Percentiles rank a stretch among this genome's conserved stretches.
Evolutionary conservation across 2,329 filamentous ascomycete genomes (phyloP).

Genomic region (Gremmenia infestans): DNA sequence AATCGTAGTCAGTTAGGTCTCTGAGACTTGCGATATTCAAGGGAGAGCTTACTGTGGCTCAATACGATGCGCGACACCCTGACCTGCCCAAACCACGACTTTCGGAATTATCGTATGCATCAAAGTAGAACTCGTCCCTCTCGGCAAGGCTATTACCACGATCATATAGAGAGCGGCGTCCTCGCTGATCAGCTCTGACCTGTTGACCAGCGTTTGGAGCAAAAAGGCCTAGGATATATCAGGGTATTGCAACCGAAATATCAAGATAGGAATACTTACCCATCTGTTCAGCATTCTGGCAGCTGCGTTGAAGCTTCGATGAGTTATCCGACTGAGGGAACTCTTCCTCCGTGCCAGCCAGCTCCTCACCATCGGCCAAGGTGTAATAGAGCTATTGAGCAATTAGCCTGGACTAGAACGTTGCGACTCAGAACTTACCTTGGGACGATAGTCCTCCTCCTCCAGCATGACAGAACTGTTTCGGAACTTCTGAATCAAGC

Average conservation of each 20-base stretch:
- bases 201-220: conserved; percentile 73
- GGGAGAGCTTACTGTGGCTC: too few relatives aligned
- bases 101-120: conserved; percentile 11
- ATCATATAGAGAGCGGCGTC: conserved; percentile 68
- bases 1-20: too few relatives aligned
- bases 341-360: conserved; percentile 66
- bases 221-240: conserved; percentile 60
- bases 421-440: conserved; percentile 46
- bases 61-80: too few relatives aligned
- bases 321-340: conserved; percentile 80
- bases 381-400: conserved; percentile 51
- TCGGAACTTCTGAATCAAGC: conserved; percentile 88
- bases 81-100: not conserved
- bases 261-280: conserved; percentile 48
- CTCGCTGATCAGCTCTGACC: conserved; percentile 69
- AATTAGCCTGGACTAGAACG: conserved; percentile 27
- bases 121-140: conserved; percentile 25
- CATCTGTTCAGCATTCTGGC: conserved; percentile 80
- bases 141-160: conserved; percentile 70
- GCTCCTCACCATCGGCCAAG: conserved; percentile 46
- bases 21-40: too few relatives aligned
- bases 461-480: conserved; percentile 97
- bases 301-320: conserved; percentile 81
- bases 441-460: conserved; percentile 73
- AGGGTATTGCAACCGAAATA: not conserved